Evolutionary conservation across 1,284 basidiomycete species (phyloP).

Genomic region (Malassezia cuniculi): DNA sequence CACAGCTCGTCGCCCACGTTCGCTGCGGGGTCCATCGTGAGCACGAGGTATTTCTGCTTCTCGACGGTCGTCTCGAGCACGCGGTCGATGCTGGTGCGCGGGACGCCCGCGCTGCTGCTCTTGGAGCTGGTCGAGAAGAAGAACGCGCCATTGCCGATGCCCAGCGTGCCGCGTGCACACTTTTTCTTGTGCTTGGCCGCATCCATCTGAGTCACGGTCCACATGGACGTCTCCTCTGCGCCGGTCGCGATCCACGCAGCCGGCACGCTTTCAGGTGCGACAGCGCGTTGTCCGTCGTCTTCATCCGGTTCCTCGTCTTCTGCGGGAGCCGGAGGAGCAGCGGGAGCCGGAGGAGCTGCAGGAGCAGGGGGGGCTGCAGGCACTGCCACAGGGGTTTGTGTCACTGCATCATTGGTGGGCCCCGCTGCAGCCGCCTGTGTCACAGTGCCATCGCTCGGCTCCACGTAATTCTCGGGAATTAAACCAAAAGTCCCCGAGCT

Average conservation of each 20-base stretch:
- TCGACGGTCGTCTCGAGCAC: conserved; percentile 27
- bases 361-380: conserved; percentile 1
- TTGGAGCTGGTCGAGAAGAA: conserved; percentile 44
- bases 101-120: conserved; percentile 41
- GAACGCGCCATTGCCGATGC: conserved; percentile 39
- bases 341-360: not conserved
- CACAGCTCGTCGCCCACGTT: conserved; percentile 20
- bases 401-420: no score
- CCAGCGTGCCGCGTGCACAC: conserved; percentile 42
- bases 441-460: conserved; percentile 17
- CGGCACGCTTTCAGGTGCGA: conserved; percentile 14
- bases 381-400: no score
- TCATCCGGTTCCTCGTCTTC: conserved; percentile 20
- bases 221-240: conserved; percentile 41
- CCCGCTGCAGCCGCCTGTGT: not conserved
- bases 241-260: conserved; percentile 23
- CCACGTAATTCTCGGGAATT: conserved; percentile 43
- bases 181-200: conserved; percentile 28
- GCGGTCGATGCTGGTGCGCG: conserved; percentile 32
- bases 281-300: conserved; percentile 19
- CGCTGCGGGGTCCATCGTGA: conserved; percentile 26
- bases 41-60: conserved; percentile 37
- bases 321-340: not conserved
- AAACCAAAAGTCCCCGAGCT: conserved; percentile 30
- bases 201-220: conserved; percentile 38